Evolutionary conservation across 495 filamentous ascomycete species (phyloP).

Genomic region (Lasiosphaeris hirsuta): DNA sequence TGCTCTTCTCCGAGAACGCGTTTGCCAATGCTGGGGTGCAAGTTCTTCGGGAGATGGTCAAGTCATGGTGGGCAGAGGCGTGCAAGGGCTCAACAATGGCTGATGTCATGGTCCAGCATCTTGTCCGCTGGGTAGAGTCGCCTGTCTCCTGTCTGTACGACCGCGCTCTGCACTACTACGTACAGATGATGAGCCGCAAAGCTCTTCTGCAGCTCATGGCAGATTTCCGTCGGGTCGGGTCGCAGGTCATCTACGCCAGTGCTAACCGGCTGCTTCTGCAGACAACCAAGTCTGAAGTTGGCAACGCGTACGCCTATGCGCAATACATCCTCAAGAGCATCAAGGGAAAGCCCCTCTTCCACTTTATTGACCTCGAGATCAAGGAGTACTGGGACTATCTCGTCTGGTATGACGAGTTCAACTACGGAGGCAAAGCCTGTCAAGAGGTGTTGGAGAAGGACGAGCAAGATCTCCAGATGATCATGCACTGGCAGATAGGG

Average conservation of each 20-base stretch:
- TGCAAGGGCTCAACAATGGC: conserved; percentile 90
- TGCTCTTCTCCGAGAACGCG: conserved; percentile 83
- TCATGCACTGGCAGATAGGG: conserved; percentile 98
- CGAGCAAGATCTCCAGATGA: conserved; percentile 79
- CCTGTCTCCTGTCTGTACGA: conserved; percentile 93
- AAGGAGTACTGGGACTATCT: conserved; percentile 99
- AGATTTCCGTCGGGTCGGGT: conserved; percentile 93
- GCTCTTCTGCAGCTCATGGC: conserved; percentile 95
- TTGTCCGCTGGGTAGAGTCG: conserved; percentile 94
- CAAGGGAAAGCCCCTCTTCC: conserved; percentile 88
- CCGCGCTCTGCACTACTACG: conserved; percentile 92
- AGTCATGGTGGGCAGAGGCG: conserved; percentile 95
- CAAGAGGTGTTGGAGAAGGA: conserved; percentile 77
- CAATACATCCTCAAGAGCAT: conserved; percentile 97
- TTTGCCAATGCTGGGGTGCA: conserved; percentile 87
- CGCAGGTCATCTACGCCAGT: conserved; percentile 87
- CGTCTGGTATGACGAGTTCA: conserved; percentile 99
- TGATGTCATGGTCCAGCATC: conserved; percentile 95
- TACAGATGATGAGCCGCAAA: conserved; percentile 96
- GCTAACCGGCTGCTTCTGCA: conserved; percentile 86
- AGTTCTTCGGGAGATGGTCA: conserved; percentile 96
- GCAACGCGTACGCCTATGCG: conserved; percentile 93
- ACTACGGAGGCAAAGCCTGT: conserved; percentile 94
- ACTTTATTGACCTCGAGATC: conserved; percentile 96
- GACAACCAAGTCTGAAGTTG: conserved; percentile 94